A percentile compares a stretch with the other conserved stretches of the same genome.
Evolutionary conservation across 768 basidiomycete species (phyloP).

Genomic region (Suillus paluster): DNA sequence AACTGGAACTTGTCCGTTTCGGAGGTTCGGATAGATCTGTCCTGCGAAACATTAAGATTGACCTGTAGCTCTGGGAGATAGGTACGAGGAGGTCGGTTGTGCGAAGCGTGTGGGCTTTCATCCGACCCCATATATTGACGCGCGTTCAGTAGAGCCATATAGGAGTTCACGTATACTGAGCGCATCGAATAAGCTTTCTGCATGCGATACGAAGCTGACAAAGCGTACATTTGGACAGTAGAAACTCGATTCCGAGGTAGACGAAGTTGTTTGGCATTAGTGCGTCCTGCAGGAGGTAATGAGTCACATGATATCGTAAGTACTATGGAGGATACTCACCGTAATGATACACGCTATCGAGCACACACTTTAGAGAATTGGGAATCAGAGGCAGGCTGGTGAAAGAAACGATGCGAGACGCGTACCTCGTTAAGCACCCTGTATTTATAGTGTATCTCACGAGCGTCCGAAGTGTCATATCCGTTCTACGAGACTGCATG

Average conservation of each 20-base stretch:
- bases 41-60: conserved; percentile 16
- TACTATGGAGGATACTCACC: not conserved
- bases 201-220: not conserved
- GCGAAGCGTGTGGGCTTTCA: not conserved
- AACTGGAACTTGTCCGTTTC: not conserved
- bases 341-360: not conserved
- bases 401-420: not conserved
- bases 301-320: not conserved
- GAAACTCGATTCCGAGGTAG: conserved; percentile 57
- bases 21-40: not conserved
- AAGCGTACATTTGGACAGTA: conserved; percentile 54
- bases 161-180: conserved; percentile 62
- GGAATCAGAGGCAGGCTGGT: not conserved
- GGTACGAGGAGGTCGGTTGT: no score
- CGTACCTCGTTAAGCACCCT: not conserved
- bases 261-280: conserved; percentile 59
- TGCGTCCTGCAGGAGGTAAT: no score
- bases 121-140: not conserved
- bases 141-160: conserved; percentile 43
- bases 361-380: not conserved
- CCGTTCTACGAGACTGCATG: not conserved
- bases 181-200: not conserved
- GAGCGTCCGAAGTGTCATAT: not conserved
- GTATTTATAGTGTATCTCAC: not conserved
- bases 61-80: not conserved